Evolutionary conservation across 1,284 basidiomycete genomes (phyloP).

Genomic region (Boletus subluridellus): DNA sequence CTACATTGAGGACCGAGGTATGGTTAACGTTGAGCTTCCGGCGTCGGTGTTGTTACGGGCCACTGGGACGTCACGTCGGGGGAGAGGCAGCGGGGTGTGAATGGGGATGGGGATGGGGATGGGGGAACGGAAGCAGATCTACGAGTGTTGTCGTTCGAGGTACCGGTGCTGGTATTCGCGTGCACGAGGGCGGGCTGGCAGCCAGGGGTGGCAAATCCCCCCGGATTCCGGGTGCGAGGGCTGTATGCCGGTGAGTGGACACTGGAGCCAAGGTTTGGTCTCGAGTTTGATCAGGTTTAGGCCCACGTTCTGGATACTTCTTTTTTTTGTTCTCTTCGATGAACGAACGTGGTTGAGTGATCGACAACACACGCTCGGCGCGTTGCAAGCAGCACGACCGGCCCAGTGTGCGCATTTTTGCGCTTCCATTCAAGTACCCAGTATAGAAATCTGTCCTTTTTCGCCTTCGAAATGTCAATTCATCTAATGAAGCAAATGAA

Average conservation of each 20-base stretch:
- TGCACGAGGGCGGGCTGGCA: slow-evolving; percentile 19
- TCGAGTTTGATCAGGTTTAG: not conserved
- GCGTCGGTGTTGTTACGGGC: slow-evolving; percentile 2
- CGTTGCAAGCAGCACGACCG: too few species aligned
- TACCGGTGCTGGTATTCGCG: slow-evolving; percentile 6
- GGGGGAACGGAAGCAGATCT: slow-evolving; percentile 13
- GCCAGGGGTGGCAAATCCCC: slow-evolving; percentile 4
- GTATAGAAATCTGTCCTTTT: not conserved
- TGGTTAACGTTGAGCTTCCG: not conserved
- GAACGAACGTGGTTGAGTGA: not conserved
- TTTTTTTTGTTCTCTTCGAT: not conserved
- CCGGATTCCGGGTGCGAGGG: slow-evolving; percentile 24
- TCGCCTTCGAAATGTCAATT: too few species aligned
- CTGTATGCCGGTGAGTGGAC: slow-evolving; percentile 20
- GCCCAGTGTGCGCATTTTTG: too few species aligned
- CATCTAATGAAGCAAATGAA: slow-evolving; percentile 7
- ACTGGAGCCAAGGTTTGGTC: not conserved
- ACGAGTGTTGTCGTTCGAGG: slow-evolving; percentile 9
- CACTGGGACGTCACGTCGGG: not conserved
- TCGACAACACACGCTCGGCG: too few species aligned
- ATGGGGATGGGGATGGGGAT: not conserved
- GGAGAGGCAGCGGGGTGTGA: not conserved
- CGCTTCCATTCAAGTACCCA: too few species aligned
- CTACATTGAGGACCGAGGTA: too few species aligned
- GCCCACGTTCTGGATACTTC: too few species aligned